A percentile compares a stretch with the other conserved stretches of the same genome.
phyloP scores from a whole-genome alignment of 225 moss, liverwort and hornwort species.

The Bryoerythrophyllum caledonicum region DNA sequence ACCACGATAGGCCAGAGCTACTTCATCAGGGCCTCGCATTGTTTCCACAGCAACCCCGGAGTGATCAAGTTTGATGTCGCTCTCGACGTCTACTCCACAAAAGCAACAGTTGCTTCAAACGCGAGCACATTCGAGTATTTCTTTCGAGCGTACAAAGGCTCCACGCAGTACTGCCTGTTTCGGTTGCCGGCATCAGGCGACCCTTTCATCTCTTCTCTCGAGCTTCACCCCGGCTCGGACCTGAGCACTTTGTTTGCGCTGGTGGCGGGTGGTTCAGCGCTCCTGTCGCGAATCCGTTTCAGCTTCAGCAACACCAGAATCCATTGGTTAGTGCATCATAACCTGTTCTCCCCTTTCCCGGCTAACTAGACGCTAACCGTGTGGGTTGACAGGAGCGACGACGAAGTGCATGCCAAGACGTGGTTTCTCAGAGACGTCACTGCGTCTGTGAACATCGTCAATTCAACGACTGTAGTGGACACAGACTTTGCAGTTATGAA shows the following conservation, averaged over 20 bases:
- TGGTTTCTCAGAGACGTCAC: background rate
- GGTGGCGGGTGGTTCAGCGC: constrained; percentile 18
- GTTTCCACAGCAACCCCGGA: background rate
- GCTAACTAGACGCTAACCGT: background rate
- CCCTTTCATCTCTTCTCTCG: constrained; percentile 37
- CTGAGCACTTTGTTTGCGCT: constrained; percentile 18
- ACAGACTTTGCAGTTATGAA: constrained; percentile 29
- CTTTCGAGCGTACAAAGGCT: constrained; percentile 18
- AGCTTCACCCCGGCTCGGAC: constrained; percentile 31
- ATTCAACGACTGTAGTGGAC: background rate
- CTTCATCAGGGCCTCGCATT: background rate
- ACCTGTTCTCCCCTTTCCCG: background rate
- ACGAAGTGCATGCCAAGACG: constrained; percentile 35
- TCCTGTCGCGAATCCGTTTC: rapidly evolving
- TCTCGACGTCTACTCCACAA: constrained; percentile 11
- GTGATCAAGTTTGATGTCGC: constrained; percentile 13
- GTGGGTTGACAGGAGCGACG: constrained; percentile 28
- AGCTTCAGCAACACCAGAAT: background rate
- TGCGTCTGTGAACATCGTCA: no score
- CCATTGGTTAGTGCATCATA: constrained; percentile 4
- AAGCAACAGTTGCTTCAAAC: rapidly evolving
- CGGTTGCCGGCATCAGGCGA: constrained; percentile 7
- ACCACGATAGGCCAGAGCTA: constrained; percentile 29
- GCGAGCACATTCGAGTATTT: rapidly evolving
- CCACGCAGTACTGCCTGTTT: constrained; percentile 25